Evolutionary conservation across 2,329 filamentous ascomycete species (phyloP), one percentile per base, ranked within the genome.

Genomic region (Monilinia laxa): DNA sequence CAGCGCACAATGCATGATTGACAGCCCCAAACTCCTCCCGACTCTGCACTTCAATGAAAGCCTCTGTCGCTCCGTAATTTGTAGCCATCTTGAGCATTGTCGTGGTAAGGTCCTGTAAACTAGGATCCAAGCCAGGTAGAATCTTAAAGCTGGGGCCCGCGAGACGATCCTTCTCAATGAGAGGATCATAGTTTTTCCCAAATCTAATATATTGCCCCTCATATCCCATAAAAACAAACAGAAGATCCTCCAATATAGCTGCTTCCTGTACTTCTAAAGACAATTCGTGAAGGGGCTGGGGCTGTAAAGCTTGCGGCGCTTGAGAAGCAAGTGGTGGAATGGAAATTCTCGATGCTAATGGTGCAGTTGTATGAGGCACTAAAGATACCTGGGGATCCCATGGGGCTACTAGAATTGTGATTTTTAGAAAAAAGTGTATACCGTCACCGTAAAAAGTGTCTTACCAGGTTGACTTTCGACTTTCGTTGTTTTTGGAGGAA

Each of bases 141-240:
- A 97, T 88, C 70, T 87, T 88, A 79, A 93, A 98, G 12, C 83
- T 81, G 1, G 95, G 95, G 0, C 95, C 95, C 7, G 89, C 85
- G 60, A 99, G 81, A 18, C 93, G 88, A 74, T 96, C 92, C 74
- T 94, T 92, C 79, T 99, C 95, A 62, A 92, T 87, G 3, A 84
- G 81, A 0, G 93, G 92, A 72, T 97, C 89, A 77, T 96, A 98
- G 11, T 86, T 85, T 71, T 92, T 90, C 67, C 85, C 85, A 76
- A 92, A 98, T 65, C 92, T 90, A 69, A 99, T 91, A 76, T 98
- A 98, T 77, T 97, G 93, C n/a, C 95, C 95, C 79, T 99, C 95
- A 70, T 93, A 97, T 31, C 95, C 95, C 93, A 99, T 97, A 73
- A 98, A 96, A 6, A 96, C 93, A 76, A 94, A 97, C 47, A 98